Evolutionary conservation across 148 eudicot species (phyloP).

Genomic region (Rhododendron kiyosumense): DNA sequence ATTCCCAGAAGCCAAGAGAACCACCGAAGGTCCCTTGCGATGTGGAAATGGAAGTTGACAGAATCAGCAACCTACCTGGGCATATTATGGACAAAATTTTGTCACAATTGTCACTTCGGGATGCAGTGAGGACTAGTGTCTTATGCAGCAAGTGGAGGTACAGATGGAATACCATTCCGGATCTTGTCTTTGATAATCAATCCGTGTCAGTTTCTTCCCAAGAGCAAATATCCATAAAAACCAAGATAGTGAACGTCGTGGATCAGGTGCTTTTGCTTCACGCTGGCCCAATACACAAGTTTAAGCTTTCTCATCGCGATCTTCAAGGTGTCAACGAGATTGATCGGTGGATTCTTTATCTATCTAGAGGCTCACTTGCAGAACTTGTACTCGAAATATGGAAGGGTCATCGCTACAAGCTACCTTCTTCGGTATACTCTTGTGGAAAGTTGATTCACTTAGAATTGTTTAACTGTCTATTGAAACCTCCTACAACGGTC

Average conservation of each 20-base stretch:
- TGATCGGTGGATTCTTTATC: slow-evolving; percentile 73
- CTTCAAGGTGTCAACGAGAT: slow-evolving; percentile 76
- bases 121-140: slow-evolving; percentile 69
- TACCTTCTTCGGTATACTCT: slow-evolving; percentile 61
- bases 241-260: slow-evolving; percentile 57
- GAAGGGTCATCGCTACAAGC: slow-evolving; percentile 84
- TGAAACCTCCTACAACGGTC: slow-evolving; percentile 45
- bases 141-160: slow-evolving; percentile 74
- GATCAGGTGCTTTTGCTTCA: slow-evolving; percentile 79
- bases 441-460: slow-evolving; percentile 56
- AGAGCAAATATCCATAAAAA: slow-evolving; percentile 46
- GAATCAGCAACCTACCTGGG: slow-evolving; percentile 66
- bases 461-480: slow-evolving; percentile 72
- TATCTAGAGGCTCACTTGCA: slow-evolving; percentile 55
- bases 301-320: slow-evolving; percentile 77
- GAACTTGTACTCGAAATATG: slow-evolving; percentile 81
- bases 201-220: slow-evolving; percentile 46
- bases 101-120: slow-evolving; percentile 55
- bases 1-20: slow-evolving; percentile 52
- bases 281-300: slow-evolving; percentile 55
- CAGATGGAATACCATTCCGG: slow-evolving; percentile 66
- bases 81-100: slow-evolving; percentile 62
- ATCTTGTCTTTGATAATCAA: slow-evolving; percentile 68
- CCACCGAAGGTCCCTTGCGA: slow-evolving; percentile 48
- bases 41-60: slow-evolving; percentile 46